phyloP scores from a whole-genome alignment of 2,329 filamentous ascomycete genomes.

The Diplodia sapinea region DNA sequence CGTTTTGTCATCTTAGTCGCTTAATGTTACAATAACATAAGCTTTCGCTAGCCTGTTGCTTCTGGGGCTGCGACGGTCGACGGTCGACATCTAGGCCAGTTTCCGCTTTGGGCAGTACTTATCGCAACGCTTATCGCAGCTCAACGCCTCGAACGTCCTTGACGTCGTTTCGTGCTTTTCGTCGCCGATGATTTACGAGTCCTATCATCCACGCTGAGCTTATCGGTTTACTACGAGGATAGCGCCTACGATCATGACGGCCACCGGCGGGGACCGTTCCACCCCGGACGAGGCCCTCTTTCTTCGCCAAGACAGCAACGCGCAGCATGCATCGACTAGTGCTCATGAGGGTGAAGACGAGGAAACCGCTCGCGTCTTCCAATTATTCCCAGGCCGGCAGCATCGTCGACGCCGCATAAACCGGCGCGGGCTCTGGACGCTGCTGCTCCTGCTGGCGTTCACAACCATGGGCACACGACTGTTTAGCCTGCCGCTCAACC shows the following conservation, averaged over 20 bases:
- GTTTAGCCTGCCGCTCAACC: slow-evolving; percentile 47
- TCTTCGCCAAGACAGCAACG: neutral
- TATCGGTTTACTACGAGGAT: neutral
- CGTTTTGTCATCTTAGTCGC: neutral
- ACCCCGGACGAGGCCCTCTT: neutral
- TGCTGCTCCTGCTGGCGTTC: slow-evolving; percentile 43
- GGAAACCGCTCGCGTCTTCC: neutral
- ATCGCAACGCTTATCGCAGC: neutral
- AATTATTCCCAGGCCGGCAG: slow-evolving; percentile 7
- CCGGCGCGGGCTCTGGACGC: slow-evolving; percentile 9
- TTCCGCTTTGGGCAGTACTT: slow-evolving; percentile 18
- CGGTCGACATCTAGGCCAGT: neutral
- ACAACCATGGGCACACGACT: slow-evolving; percentile 43
- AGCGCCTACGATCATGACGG: neutral
- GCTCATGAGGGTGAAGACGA: neutral
- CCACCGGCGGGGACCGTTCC: neutral
- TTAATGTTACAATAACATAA: neutral
- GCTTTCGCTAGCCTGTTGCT: slow-evolving; percentile 15
- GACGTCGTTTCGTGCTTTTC: neutral
- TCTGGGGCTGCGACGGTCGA: slow-evolving; percentile 19
- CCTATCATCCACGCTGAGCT: neutral
- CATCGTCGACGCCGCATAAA: neutral
- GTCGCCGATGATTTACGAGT: neutral
- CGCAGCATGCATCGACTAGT: neutral
- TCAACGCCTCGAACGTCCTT: slow-evolving; percentile 1